Evolutionary conservation across 768 basidiomycete species (phyloP).

Genomic region (Phylloporus arenicola): DNA sequence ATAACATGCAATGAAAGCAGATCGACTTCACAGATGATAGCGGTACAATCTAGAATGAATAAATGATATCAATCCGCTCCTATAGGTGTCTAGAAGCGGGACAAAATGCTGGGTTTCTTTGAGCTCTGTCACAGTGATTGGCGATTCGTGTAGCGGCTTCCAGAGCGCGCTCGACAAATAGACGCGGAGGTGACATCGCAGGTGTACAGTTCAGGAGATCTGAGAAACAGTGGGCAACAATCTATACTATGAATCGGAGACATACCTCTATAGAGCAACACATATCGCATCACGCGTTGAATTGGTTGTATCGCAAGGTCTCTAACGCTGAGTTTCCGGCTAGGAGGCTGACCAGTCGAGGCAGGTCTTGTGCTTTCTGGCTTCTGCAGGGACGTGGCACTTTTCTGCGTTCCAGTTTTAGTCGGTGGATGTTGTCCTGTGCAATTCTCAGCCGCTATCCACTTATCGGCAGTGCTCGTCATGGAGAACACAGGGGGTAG

Average conservation of each 20-base stretch:
- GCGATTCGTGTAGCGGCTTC: constrained; percentile 57
- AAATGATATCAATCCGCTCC: constrained; percentile 1
- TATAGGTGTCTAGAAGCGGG: constrained; percentile 14
- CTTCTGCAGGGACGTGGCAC: background rate
- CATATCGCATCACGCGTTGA: constrained; percentile 61
- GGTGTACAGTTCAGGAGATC: constrained; percentile 52
- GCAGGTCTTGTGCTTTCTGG: background rate
- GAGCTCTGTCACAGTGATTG: constrained; percentile 54
- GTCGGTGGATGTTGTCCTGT: background rate
- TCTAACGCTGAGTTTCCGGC: constrained; percentile 34
- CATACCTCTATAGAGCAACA: constrained; percentile 54
- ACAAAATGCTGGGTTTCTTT: constrained; percentile 47
- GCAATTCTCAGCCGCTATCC: constrained; percentile 3
- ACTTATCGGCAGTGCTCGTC: constrained; percentile 1
- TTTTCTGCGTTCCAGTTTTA: constrained; percentile 4
- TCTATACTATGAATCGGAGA: background rate
- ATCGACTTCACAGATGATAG: background rate
- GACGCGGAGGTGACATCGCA: constrained; percentile 41
- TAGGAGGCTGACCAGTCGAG: constrained; percentile 2
- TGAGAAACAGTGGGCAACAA: constrained; percentile 20
- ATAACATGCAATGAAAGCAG: background rate
- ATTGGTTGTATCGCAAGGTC: constrained; percentile 62
- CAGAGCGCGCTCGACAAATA: constrained; percentile 53
- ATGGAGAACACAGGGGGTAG: constrained; percentile 10
- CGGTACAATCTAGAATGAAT: background rate